A percentile compares a stretch with the other conserved stretches of the same genome.
These are phyloP conservation scores for Colletotrichum sp. DNA, from an alignment of 2,329 filamentous ascomycete species.

Conservation along the genomic window DNA sequence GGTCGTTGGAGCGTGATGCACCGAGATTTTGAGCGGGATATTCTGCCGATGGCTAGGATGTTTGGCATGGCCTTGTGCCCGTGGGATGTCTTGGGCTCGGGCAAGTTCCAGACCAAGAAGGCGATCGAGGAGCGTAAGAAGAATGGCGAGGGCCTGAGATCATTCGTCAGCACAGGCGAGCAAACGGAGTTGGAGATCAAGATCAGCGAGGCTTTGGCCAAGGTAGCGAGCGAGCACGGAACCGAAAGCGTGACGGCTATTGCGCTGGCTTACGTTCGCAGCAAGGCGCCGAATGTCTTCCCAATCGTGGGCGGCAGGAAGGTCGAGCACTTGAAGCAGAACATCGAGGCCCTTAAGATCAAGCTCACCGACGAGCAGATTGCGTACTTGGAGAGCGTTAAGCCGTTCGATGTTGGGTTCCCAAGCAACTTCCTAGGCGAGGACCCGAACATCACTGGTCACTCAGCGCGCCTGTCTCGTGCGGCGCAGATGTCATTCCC, in stretches of 20 bases:
- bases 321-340: constrained; percentile 57
- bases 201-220: constrained; percentile 63
- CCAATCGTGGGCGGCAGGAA: constrained; percentile 60
- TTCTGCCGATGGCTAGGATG: constrained; percentile 45
- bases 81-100: constrained; percentile 65
- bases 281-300: constrained; percentile 58
- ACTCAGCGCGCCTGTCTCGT: background rate
- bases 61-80: constrained; percentile 59
- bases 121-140: constrained; percentile 34
- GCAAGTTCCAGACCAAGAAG: constrained; percentile 50
- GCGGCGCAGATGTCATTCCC: constrained; percentile 14
- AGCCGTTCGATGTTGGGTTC: constrained; percentile 62
- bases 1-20: constrained; percentile 39
- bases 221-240: constrained; percentile 62
- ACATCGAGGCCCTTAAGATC: constrained; percentile 60
- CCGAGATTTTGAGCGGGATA: constrained; percentile 45
- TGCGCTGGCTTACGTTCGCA: constrained; percentile 56
- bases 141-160: constrained; percentile 43
- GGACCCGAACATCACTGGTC: constrained; percentile 25
- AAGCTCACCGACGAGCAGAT: constrained; percentile 57
- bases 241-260: constrained; percentile 63
- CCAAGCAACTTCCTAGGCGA: constrained; percentile 48
- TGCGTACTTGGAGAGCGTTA: constrained; percentile 56
- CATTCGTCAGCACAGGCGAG: constrained; percentile 25
- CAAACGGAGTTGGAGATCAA: constrained; percentile 54